A percentile compares a stretch with the other conserved stretches of the same genome.
These are phyloP conservation scores for Epichloe amarillans DNA, from an alignment of 2,329 filamentous ascomycete genomes.

Conservation along the genomic window DNA sequence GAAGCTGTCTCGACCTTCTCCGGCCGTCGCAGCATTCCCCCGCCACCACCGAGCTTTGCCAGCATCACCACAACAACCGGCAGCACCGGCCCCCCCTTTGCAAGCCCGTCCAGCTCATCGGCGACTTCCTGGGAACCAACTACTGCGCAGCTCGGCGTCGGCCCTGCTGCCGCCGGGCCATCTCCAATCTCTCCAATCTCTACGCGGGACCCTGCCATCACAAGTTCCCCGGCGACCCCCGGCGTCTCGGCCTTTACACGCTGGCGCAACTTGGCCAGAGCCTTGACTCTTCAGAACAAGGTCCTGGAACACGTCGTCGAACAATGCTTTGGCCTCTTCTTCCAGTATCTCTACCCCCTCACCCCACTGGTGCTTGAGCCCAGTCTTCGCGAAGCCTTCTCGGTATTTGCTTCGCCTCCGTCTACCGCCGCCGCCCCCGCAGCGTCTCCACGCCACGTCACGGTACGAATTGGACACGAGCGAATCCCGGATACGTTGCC, in stretches of 20 bases:
- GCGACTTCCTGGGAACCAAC: conserved; percentile 12
- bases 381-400: conserved; percentile 22
- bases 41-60: not conserved
- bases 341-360: conserved; percentile 29
- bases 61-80: not conserved
- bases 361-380: conserved; percentile 29
- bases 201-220: conserved; percentile 8
- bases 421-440: conserved; percentile 4
- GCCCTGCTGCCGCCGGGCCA: conserved; percentile 8
- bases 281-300: conserved; percentile 13
- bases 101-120: conserved; percentile 9
- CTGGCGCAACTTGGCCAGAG: conserved; percentile 15
- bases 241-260: conserved; percentile 14
- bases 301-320: conserved; percentile 15
- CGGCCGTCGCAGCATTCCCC: conserved; percentile 3
- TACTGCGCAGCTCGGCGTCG: not conserved
- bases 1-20: conserved; percentile 6
- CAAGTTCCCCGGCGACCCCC: conserved; percentile 1
- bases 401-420: conserved; percentile 15
- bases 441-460: not conserved
- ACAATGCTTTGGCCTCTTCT: conserved; percentile 26
- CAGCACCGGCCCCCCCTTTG: conserved; percentile 4
- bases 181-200: conserved; percentile 15
- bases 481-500: not conserved
- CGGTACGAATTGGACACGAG: not conserved